phyloP scores from a whole-genome alignment of 495 filamentous ascomycete genomes.

The Penicillium silybi region DNA sequence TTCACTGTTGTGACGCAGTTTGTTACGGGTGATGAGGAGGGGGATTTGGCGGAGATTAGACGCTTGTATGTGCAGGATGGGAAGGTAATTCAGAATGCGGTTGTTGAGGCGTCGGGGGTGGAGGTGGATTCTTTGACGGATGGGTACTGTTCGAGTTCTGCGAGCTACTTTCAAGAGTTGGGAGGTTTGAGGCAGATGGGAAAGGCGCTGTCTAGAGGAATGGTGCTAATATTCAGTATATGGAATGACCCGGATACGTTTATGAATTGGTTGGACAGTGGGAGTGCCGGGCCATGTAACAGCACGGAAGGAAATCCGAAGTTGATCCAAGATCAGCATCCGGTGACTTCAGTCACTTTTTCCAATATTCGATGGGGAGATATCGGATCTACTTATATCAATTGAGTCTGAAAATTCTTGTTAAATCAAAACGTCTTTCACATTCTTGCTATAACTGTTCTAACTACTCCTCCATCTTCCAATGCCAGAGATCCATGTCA shows the following conservation, averaged over 20 bases:
- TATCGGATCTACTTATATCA: conserved; percentile 28
- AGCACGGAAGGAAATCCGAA: conserved; percentile 30
- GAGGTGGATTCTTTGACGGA: conserved; percentile 25
- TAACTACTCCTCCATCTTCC: conserved; percentile 1
- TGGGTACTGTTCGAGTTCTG: conserved; percentile 15
- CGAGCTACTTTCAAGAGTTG: conserved; percentile 14
- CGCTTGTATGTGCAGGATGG: conserved; percentile 61
- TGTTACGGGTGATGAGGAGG: conserved; percentile 45
- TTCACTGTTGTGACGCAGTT: conserved; percentile 71
- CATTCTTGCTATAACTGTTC: conserved; percentile 4
- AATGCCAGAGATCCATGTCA: not conserved
- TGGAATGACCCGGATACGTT: conserved; percentile 57
- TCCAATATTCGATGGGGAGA: conserved; percentile 36
- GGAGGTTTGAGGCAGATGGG: conserved; percentile 30
- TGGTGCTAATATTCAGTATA: conserved; percentile 63
- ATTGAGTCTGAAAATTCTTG: not conserved
- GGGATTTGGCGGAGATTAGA: conserved; percentile 52
- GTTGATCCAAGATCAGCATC: conserved; percentile 24
- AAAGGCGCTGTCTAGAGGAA: conserved; percentile 48
- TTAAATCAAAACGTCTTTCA: conserved; percentile 2
- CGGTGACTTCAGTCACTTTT: conserved; percentile 30
- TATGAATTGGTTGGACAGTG: conserved; percentile 63
- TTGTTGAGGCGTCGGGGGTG: conserved; percentile 10
- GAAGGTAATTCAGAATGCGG: conserved; percentile 43
- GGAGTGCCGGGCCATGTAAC: conserved; percentile 56